Conservation (phyloP, 78 protist genomes). For the Trichosphaerium sp. region DNA sequence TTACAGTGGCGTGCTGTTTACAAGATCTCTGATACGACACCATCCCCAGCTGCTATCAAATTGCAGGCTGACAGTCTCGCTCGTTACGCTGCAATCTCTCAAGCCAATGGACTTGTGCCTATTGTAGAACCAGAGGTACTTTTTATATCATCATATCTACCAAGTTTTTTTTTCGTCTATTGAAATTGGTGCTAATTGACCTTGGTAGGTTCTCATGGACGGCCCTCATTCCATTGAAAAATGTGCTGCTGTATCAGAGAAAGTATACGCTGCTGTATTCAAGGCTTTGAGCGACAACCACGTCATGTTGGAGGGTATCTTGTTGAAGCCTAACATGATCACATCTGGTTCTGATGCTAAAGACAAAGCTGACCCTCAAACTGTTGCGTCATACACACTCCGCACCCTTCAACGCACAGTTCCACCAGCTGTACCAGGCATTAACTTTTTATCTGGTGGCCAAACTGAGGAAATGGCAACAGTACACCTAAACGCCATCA, state of each 20-base stretch:
- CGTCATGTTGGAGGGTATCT: slow-evolving; percentile 60
- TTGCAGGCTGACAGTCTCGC: slow-evolving; percentile 82
- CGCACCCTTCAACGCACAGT: slow-evolving; percentile 77
- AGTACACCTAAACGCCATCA: slow-evolving; percentile 74
- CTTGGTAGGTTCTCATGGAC: slow-evolving; percentile 61
- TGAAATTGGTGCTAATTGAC: too few species aligned
- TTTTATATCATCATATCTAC: slow-evolving; percentile 55
- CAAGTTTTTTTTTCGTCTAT: too few species aligned
- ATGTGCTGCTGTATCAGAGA: slow-evolving; percentile 30
- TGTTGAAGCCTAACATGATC: slow-evolving; percentile 91
- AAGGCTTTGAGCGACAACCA: slow-evolving; percentile 50
- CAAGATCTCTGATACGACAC: slow-evolving; percentile 57
- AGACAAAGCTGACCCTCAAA: slow-evolving; percentile 28
- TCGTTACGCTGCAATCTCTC: slow-evolving; percentile 84
- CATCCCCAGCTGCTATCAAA: slow-evolving; percentile 59
- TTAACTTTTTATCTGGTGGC: slow-evolving; percentile 90
- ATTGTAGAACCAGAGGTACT: slow-evolving; percentile 95
- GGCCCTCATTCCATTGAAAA: slow-evolving; percentile 57
- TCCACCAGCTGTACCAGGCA: slow-evolving; percentile 87
- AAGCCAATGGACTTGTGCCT: slow-evolving; percentile 85
- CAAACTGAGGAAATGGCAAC: slow-evolving; percentile 84
- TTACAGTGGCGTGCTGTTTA: slow-evolving; percentile 47
- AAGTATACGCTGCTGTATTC: slow-evolving; percentile 44
- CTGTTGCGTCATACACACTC: slow-evolving; percentile 68
- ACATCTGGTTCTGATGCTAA: not conserved